A percentile compares a stretch with the other conserved stretches of the same genome.
Conservation (phyloP, 148 eudicot species). For the Salicornia ramosissima region DNA sequence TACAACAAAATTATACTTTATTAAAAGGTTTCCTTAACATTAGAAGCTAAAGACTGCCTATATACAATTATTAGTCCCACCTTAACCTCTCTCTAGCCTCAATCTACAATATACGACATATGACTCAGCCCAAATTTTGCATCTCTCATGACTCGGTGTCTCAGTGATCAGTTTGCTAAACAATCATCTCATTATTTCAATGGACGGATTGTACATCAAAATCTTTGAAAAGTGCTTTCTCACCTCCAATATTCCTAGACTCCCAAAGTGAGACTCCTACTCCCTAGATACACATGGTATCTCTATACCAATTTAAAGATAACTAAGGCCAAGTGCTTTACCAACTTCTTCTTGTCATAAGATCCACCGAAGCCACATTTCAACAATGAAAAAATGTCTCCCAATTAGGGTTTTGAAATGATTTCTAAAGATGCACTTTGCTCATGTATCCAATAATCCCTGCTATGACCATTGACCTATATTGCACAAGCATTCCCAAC, state of each 20-base stretch:
- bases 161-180: not conserved
- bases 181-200: not conserved
- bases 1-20: not conserved
- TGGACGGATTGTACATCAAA: not conserved
- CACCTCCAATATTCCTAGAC: not conserved
- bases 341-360: not conserved
- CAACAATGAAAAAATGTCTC: not conserved
- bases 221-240: not conserved
- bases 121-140: not conserved
- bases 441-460: not conserved
- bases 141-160: not conserved
- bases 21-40: not conserved
- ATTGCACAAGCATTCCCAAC: not conserved
- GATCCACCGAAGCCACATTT: not conserved
- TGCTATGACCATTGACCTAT: not conserved
- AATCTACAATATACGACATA: not conserved
- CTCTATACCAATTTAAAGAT: not conserved
- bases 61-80: not conserved
- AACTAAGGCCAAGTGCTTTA: not conserved
- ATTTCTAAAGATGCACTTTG: not conserved
- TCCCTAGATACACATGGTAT: not conserved
- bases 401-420: not conserved
- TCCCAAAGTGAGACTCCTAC: not conserved
- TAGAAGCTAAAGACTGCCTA: not conserved
- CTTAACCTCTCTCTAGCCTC: not conserved